Conservation (phyloP, 371 early-diverging fungal genomes). For the Sporodiniella umbellata region DNA sequence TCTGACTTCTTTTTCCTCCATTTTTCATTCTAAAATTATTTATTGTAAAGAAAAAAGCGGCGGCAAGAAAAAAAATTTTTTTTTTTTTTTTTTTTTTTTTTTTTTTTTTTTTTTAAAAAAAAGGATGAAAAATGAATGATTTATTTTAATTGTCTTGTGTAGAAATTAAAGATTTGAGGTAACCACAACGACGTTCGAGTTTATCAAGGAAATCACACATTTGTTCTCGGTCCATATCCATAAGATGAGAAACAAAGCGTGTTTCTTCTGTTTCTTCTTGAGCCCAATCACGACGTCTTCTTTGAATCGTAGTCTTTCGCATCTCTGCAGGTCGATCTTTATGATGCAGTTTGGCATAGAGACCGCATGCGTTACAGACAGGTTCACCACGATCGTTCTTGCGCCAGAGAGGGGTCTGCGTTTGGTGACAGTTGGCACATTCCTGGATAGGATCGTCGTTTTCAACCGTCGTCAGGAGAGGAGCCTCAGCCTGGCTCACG, state of each 20-base stretch:
- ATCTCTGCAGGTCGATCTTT: conserved; percentile 27
- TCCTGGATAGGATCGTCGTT: conserved; percentile 12
- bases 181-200: conserved; percentile 42
- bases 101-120: background rate
- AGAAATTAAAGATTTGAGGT: conserved; percentile 20
- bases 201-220: conserved; percentile 48
- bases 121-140: conserved; percentile 1
- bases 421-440: conserved; percentile 85
- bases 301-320: conserved; percentile 30
- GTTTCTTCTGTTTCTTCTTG: conserved; percentile 22
- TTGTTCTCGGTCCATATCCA: conserved; percentile 49
- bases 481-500: no score
- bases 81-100: conserved; percentile 19
- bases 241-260: conserved; percentile 41
- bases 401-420: conserved; percentile 89
- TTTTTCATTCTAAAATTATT: no score
- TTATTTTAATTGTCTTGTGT: background rate
- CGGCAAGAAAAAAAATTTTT: background rate
- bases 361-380: conserved; percentile 91
- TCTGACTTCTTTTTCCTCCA: conserved; percentile 23
- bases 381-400: conserved; percentile 79
- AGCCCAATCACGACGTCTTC: conserved; percentile 28
- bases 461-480: background rate
- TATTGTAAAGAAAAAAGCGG: no score
- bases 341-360: conserved; percentile 56